Conservation (phyloP, 305 asterid genomes). For the Caryopteris hybrid region DNA sequence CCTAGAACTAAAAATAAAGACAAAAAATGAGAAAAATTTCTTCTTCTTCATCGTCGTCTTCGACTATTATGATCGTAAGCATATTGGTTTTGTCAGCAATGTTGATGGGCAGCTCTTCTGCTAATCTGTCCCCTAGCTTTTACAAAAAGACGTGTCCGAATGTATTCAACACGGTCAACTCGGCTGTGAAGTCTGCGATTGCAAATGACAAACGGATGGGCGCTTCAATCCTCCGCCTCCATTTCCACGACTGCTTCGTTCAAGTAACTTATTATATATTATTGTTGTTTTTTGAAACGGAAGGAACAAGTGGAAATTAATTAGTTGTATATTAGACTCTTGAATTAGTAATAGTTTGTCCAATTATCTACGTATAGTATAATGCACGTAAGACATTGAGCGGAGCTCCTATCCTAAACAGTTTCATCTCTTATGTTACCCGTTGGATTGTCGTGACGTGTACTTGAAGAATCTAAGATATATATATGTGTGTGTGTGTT, state of each 20-base stretch:
- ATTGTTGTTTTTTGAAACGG: too few relatives aligned
- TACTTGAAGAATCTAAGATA: too few relatives aligned
- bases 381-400: too few relatives aligned
- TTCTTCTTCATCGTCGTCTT: neutral
- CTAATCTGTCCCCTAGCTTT: constrained; percentile 28
- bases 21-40: neutral
- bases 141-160: constrained; percentile 44
- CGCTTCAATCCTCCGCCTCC: constrained; percentile 47
- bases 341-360: too few relatives aligned
- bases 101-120: constrained; percentile 21
- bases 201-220: constrained; percentile 52
- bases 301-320: too few relatives aligned
- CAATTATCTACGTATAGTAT: too few relatives aligned
- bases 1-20: neutral
- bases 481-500: too few relatives aligned
- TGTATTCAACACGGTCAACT: constrained; percentile 21
- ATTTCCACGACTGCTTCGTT: constrained; percentile 57
- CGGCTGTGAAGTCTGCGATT: constrained; percentile 36
- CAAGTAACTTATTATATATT: too few relatives aligned
- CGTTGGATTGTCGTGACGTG: too few relatives aligned
- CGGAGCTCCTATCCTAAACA: too few relatives aligned
- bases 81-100: neutral
- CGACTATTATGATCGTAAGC: neutral
- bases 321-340: too few relatives aligned
- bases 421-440: too few relatives aligned